Percentiles rank a stretch among this genome's conserved stretches.
Evolutionary conservation across 768 basidiomycete species (phyloP).

Genomic region (Lactarius psammicola): DNA sequence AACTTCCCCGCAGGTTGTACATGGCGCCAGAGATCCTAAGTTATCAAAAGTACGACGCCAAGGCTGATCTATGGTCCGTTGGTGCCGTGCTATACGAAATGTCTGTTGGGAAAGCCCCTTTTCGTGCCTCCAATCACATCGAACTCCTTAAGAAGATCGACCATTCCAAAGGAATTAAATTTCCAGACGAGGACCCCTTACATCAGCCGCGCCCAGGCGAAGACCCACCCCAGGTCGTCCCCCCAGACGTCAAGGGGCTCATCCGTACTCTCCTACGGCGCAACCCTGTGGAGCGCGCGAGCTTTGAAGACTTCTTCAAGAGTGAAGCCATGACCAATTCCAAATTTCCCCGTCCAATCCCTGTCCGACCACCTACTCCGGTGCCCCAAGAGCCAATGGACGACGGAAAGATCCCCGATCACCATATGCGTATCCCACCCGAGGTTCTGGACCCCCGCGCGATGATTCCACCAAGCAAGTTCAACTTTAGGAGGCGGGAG

Average conservation of each 20-base stretch:
- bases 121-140: conserved; percentile 93
- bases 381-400: conserved; percentile 30
- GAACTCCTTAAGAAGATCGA: conserved; percentile 94
- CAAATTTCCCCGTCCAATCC: conserved; percentile 63
- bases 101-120: conserved; percentile 89
- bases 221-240: conserved; percentile 54
- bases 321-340: conserved; percentile 74
- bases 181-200: conserved; percentile 85
- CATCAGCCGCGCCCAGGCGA: conserved; percentile 47
- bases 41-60: conserved; percentile 97
- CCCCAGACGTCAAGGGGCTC: conserved; percentile 82
- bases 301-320: conserved; percentile 90
- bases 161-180: conserved; percentile 84
- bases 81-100: conserved; percentile 97
- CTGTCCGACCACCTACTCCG: conserved; percentile 36
- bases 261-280: conserved; percentile 83
- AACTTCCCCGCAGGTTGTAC: conserved; percentile 60
- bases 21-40: conserved; percentile 99
- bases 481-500: conserved; percentile 57
- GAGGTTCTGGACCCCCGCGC: conserved; percentile 78
- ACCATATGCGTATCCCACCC: conserved; percentile 71
- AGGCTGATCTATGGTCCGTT: conserved; percentile 97
- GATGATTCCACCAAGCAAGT: conserved; percentile 81
- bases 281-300: conserved; percentile 78
- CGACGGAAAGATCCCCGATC: conserved; percentile 55